A percentile compares a stretch with the other conserved stretches of the same genome.
phyloP scores from a whole-genome alignment of 164 flowering plant genomes.

The Magnolia kwangsiensis region DNA sequence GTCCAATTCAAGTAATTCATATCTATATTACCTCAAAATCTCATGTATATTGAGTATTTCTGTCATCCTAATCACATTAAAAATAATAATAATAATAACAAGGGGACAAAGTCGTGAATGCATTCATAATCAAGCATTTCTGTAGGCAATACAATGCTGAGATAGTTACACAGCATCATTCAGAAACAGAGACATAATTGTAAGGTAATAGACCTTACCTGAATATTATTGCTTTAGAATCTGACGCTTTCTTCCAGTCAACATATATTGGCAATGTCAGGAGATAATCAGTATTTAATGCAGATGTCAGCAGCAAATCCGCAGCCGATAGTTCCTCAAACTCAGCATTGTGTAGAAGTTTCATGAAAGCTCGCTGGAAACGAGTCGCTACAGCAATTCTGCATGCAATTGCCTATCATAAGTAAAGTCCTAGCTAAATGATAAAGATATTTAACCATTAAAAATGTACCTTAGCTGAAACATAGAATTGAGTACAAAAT shows the following conservation, averaged over 20 bases:
- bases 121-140: not conserved
- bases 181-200: not conserved
- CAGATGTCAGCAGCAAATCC: slow-evolving; percentile 81
- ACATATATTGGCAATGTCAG: slow-evolving; percentile 88
- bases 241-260: slow-evolving; percentile 90
- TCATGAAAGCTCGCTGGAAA: slow-evolving; percentile 84
- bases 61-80: not conserved
- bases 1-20: not conserved
- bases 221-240: slow-evolving; percentile 87
- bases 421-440: not conserved
- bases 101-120: not conserved
- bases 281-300: slow-evolving; percentile 88
- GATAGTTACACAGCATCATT: not conserved
- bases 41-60: not conserved
- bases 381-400: slow-evolving; percentile 69
- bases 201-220: slow-evolving; percentile 36
- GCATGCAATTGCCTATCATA: slow-evolving; percentile 10
- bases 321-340: slow-evolving; percentile 88
- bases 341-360: slow-evolving; percentile 73
- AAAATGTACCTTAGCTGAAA: not conserved
- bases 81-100: not conserved
- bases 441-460: not conserved
- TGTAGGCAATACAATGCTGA: not conserved
- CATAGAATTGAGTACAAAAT: not conserved
- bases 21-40: not conserved